Percentiles rank a stretch among this genome's conserved stretches.
Conservation (phyloP, 441 rosid species). For the Metrosideros polymorpha region DNA sequence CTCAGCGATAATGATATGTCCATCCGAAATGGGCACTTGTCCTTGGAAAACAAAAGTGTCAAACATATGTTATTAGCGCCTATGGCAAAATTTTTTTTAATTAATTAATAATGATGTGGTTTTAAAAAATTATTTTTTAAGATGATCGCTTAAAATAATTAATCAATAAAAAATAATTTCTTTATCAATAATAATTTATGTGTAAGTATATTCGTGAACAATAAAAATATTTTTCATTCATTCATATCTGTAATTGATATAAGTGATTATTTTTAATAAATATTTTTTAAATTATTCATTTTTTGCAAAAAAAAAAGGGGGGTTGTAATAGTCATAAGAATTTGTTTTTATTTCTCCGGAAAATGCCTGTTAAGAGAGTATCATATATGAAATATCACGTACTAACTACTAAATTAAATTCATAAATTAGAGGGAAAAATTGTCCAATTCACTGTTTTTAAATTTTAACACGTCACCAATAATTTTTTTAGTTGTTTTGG, state of each 20-base stretch:
- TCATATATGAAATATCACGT: not conserved
- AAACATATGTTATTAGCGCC: rapidly evolving
- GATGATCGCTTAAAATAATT: not conserved
- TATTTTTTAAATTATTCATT: rapidly evolving
- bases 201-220: not conserved
- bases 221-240: not conserved
- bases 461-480: not conserved
- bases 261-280: rapidly evolving
- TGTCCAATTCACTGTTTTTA: not conserved
- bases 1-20: not conserved
- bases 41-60: not conserved
- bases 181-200: not conserved
- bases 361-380: not conserved
- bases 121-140: not conserved
- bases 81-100: no score
- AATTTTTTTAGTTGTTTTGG: not conserved
- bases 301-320: rapidly evolving
- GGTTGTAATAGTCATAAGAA: rapidly evolving
- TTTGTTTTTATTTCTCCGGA: not conserved
- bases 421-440: not conserved
- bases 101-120: not conserved
- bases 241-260: not conserved
- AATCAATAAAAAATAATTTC: not conserved
- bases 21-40: not conserved
- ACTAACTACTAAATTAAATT: not conserved